Evolutionary conservation across 1,284 basidiomycete genomes (phyloP).

Genomic region (Cryptococcus sp.): DNA sequence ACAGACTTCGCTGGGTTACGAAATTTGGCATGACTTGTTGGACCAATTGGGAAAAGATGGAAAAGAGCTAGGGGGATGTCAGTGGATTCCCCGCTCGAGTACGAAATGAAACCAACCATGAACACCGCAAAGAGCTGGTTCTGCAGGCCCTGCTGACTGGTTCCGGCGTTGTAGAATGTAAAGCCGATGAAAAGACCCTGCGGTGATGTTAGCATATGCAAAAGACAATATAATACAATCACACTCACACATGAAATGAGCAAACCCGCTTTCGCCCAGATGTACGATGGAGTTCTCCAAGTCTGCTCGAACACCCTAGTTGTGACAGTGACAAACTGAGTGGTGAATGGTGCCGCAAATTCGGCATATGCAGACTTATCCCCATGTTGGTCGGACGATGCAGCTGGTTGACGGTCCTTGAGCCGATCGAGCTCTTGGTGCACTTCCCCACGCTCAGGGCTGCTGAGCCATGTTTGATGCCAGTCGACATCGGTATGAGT

Average conservation of each 20-base stretch:
- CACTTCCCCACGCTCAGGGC: conserved; percentile 50
- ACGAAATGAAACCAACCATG: conserved; percentile 48
- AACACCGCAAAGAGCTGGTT: conserved; percentile 71
- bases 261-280: conserved; percentile 68
- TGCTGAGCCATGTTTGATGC: conserved; percentile 69
- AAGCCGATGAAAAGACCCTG: conserved; percentile 56
- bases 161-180: conserved; percentile 66
- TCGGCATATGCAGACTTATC: conserved; percentile 54
- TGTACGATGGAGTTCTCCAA: conserved; percentile 69
- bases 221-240: conserved; percentile 14
- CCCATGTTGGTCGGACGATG: conserved; percentile 11
- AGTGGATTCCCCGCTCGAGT: background rate
- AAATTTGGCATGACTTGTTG: conserved; percentile 56
- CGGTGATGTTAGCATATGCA: conserved; percentile 9
- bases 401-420: conserved; percentile 27
- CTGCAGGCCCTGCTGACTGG: conserved; percentile 70
- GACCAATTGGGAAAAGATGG: conserved; percentile 52
- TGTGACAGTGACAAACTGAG: conserved; percentile 61
- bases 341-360: conserved; percentile 59
- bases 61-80: conserved; percentile 41
- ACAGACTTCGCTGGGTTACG: conserved; percentile 60
- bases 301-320: conserved; percentile 60
- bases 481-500: conserved; percentile 64
- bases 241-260: conserved; percentile 47
- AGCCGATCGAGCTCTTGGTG: conserved; percentile 54